Evolutionary conservation across 306 rosid genomes (phyloP).

Genomic region (Medicago truncatula): MtrunA17r5.0-ANR NC_053042.1:15640501-15641000

Average conservation of each 20-base stretch:
- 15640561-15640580: too few relatives aligned
- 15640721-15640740: conserved; percentile 1
- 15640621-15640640: conserved; percentile 3
- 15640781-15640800: conserved; percentile 38
- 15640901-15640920: too few relatives aligned
- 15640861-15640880: too few relatives aligned
- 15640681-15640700: conserved; percentile 30
- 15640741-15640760: neutral
- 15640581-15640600: neutral
- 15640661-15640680: conserved; percentile 41
- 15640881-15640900: too few relatives aligned
- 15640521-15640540: too few relatives aligned
- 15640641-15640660: conserved; percentile 40
- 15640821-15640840: neutral
- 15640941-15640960: too few relatives aligned
- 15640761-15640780: conserved; percentile 39
- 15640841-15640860: neutral
- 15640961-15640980: too few relatives aligned
- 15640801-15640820: conserved; percentile 39
- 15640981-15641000: too few relatives aligned
- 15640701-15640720: neutral
- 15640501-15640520: too few relatives aligned
- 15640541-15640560: too few relatives aligned
- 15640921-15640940: too few relatives aligned
- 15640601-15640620: neutral